Percentiles rank a stretch among this genome's conserved stretches.
These are phyloP conservation scores for Triticum aestivum DNA, from an alignment of 176 grass and related monocot species.

Conservation along the genomic window IWGSC_CS_RefSeq_v2.1 NC_057808.1:365819309-365819808, in stretches of 20 bases:
- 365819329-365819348: too few relatives aligned
- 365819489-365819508: not conserved
- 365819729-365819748: constrained; percentile 31
- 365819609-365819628: constrained; percentile 22
- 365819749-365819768: constrained; percentile 23
- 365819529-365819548: not conserved
- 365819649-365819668: not conserved
- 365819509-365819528: not conserved
- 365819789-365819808: constrained; percentile 3
- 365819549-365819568: constrained; percentile 1
- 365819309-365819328: too few relatives aligned
- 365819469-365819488: not conserved
- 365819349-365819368: too few relatives aligned
- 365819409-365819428: not conserved
- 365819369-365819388: too few relatives aligned
- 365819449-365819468: too few relatives aligned
- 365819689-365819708: constrained; percentile 32
- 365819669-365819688: constrained; percentile 14
- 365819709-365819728: constrained; percentile 26
- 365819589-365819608: not conserved
- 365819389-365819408: too few relatives aligned
- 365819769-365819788: not conserved
- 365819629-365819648: not conserved
- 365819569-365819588: not conserved
- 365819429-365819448: not conserved